Evolutionary conservation across 768 basidiomycete species (phyloP), one percentile per base, ranked within the genome.

Genomic region (Leccinum ochraceum): DNA sequence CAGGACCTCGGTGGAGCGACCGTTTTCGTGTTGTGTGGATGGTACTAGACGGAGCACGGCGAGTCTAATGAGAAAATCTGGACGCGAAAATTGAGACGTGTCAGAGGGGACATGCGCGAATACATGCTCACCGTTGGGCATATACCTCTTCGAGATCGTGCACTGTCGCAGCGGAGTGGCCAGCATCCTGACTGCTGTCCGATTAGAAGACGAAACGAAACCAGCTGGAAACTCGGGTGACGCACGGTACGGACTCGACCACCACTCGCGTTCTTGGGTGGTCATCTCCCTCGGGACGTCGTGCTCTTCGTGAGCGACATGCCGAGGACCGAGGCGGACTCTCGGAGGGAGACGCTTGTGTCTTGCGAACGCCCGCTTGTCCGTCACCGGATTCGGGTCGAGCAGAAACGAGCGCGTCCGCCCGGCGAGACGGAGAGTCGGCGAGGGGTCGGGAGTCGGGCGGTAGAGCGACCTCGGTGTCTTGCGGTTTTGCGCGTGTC

Each of bases 181-280:
- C 6, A 92, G 69, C 86, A 93, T 91, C 56, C 90, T 82, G 11
- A 92, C 89, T 90, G 65, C 30, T 14, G 39, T 51, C 56, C 56
- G 8, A 54, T 51, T 3, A 3, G 46, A 2, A 14, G 4, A 11
- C 34, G 34, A 42, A 3, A 28, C 50, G 37, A 50, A 49, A 22
- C 3, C 39, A 17, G 26, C 6, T 11, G 37, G 44, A 60, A 48
- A 42, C 17, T n/a, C 34, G 39, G 28, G 13, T 34, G 34, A 76
- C 76, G 62, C 75, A 92, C 90, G 78, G 73, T 92, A 94, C 57
- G 91, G 90, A 69, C 84, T 90, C 11, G 88, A 81, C 84, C 83
- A 88, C 84, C 86, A 90, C 28, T 72, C 71, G 64, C 82, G 77
- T 75, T 92, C 90, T 65, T 84, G 76, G 46, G 69, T 66, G 0